Percentiles rank a stretch among this genome's conserved stretches.
phyloP scores from a whole-genome alignment of 306 rosid species.

The Elaeagnus macrophylla region DNA sequence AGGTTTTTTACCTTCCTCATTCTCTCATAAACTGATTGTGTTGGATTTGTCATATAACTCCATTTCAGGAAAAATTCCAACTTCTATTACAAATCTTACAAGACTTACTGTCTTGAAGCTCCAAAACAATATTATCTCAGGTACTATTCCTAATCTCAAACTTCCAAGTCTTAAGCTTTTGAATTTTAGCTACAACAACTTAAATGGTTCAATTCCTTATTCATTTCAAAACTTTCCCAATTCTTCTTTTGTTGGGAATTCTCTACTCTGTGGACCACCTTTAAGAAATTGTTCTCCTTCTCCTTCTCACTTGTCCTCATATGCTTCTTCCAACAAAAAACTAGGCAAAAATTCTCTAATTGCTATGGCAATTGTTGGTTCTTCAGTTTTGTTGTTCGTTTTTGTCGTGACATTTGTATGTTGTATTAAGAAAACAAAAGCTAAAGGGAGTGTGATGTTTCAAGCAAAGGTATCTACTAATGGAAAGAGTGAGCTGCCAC shows the following conservation, averaged over 20 bases:
- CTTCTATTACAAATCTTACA: conserved; percentile 43
- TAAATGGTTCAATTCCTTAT: conserved; percentile 59
- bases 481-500: conserved; percentile 51
- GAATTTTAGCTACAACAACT: conserved; percentile 55
- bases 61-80: conserved; percentile 55
- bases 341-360: conserved; percentile 38
- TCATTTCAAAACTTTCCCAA: conserved; percentile 45
- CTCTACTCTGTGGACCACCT: conserved; percentile 59
- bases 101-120: conserved; percentile 45
- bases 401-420: conserved; percentile 30
- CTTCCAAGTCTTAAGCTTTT: conserved; percentile 46
- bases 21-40: conserved; percentile 44
- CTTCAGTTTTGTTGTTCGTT: conserved; percentile 32
- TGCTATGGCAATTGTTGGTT: conserved; percentile 45
- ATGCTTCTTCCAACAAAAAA: conserved; percentile 23
- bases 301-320: conserved; percentile 30
- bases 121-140: conserved; percentile 57
- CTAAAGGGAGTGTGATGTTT: conserved; percentile 27
- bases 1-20: conserved; percentile 45
- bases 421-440: conserved; percentile 33
- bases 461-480: conserved; percentile 48
- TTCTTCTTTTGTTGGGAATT: conserved; percentile 58
- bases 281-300: conserved; percentile 37
- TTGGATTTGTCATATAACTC: conserved; percentile 58
- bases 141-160: conserved; percentile 49